Evolutionary conservation across 2,329 filamentous ascomycete species (phyloP).

Genomic region (Westerdykella ornata): DNA sequence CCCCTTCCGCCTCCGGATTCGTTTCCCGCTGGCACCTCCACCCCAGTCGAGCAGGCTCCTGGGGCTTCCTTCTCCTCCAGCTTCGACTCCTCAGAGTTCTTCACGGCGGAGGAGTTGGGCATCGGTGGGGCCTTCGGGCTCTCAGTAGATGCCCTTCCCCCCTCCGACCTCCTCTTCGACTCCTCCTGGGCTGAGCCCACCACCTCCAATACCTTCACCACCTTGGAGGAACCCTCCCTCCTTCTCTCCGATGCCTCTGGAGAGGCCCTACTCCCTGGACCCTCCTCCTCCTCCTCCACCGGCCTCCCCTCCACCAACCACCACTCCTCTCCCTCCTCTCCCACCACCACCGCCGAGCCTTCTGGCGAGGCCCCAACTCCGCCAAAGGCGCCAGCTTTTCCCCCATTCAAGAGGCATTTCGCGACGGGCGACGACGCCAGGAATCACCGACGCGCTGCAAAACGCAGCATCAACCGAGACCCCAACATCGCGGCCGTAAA

Average conservation of each 20-base stretch:
- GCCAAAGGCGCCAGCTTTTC: background rate
- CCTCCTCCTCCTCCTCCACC: background rate
- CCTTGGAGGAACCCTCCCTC: background rate
- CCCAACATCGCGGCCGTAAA: constrained; percentile 21
- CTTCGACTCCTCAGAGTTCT: too few relatives aligned
- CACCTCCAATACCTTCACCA: too few relatives aligned
- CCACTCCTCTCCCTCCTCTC: background rate
- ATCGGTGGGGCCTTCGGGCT: too few relatives aligned
- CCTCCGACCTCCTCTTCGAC: too few relatives aligned
- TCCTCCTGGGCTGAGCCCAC: too few relatives aligned
- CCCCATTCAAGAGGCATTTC: constrained; percentile 14
- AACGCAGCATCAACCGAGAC: constrained; percentile 8
- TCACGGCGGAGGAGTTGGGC: too few relatives aligned
- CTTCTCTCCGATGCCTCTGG: background rate
- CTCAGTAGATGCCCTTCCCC: too few relatives aligned
- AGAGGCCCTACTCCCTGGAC: background rate
- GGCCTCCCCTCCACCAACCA: background rate
- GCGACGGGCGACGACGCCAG: constrained; percentile 14
- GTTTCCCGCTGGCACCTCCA: too few relatives aligned
- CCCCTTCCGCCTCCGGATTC: too few relatives aligned
- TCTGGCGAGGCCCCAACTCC: background rate
- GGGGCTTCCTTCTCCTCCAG: too few relatives aligned
- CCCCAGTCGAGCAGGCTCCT: too few relatives aligned
- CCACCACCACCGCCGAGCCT: background rate
- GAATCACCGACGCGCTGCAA: constrained; percentile 12